Evolutionary conservation across 108 stramenopile genomes (phyloP), one percentile per base, ranked within the genome.

Genomic region (Pelagomonas calceolata): DNA sequence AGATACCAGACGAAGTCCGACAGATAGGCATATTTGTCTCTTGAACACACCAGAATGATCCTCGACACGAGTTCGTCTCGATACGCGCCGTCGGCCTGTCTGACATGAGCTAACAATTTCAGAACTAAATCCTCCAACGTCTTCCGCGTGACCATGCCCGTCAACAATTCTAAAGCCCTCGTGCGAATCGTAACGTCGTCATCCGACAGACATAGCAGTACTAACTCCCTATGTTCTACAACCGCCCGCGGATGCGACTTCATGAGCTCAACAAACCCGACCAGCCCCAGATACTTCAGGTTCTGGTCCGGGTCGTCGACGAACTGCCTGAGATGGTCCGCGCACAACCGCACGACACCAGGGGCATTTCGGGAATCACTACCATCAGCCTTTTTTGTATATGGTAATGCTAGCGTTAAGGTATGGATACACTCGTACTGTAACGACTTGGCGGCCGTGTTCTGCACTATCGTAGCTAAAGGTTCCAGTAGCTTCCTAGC

Each of bases 171-270:
- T 68, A 99, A 79, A 0, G 98, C 94, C 60, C 94, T 76, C 16
- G 92, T 90, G 21, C 98, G 92, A 73, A 99, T 96, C 32, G 98
- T 99, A 18, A 97, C 90, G 81, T 99, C 98, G 15, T 96, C 96
- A 76, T 99, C 98, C 46, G 82, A 80, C 29, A 99, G 86, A 78
- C 98, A 99, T 33, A 76, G 74, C 70, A 99, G 83, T 34, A 99
- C 93, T 44, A 95, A 83, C 10, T 89, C 91, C 33, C 90, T 83
- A 72, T 93, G 93, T 63, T 91, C 94, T 10, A 85, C 79, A 36
- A 98, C 81, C 0, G 90, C 92, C 64, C 87, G 82, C 33, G 98
- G 95, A 79, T 94, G 90, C 66, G 92, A 93, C 68, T 76, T 77
- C 84, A 96, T 89, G 66, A 99, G 81, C 12, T 90, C 83, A 36